Conservation (phyloP, 2,329 filamentous ascomycete species). For the Epichloe bromicola region DNA sequence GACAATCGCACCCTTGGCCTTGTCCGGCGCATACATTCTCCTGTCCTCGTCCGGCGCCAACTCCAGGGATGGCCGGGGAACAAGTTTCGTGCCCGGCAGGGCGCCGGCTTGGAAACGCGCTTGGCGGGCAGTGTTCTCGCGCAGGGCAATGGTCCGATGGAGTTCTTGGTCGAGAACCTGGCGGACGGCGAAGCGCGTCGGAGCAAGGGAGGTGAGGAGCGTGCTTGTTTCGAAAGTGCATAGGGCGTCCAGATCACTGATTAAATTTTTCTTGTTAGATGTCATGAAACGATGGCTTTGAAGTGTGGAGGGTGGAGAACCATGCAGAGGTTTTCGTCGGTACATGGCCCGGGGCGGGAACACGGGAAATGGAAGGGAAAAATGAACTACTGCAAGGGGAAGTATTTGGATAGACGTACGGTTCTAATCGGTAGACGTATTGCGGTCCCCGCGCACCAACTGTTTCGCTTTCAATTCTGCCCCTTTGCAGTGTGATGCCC, state of each 20-base stretch:
- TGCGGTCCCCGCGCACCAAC: constrained; percentile 44
- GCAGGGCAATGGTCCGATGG: constrained; percentile 54
- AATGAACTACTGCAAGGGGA: background rate
- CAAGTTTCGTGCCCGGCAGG: constrained; percentile 12
- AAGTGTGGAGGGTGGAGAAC: constrained; percentile 8
- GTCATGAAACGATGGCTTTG: background rate
- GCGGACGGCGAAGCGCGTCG: constrained; percentile 81
- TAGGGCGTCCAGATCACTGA: constrained; percentile 63
- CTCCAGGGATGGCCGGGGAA: constrained; percentile 3
- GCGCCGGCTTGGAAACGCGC: constrained; percentile 46
- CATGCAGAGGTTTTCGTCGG: background rate
- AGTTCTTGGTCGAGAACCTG: constrained; percentile 91
- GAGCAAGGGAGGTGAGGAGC: constrained; percentile 45
- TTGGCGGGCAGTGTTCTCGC: constrained; percentile 53
- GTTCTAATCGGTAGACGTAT: constrained; percentile 92
- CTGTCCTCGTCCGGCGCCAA: constrained; percentile 12
- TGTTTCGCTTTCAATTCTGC: constrained; percentile 60
- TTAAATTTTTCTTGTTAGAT: background rate
- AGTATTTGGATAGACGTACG: constrained; percentile 43
- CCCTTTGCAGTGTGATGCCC: constrained; percentile 68
- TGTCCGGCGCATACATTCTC: constrained; percentile 25
- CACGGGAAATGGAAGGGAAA: background rate
- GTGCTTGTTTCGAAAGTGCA: constrained; percentile 59
- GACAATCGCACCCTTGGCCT: constrained; percentile 22
- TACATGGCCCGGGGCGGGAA: background rate